Conservation (phyloP, 148 eudicot species). For the Rhododendron henanense region DNA sequence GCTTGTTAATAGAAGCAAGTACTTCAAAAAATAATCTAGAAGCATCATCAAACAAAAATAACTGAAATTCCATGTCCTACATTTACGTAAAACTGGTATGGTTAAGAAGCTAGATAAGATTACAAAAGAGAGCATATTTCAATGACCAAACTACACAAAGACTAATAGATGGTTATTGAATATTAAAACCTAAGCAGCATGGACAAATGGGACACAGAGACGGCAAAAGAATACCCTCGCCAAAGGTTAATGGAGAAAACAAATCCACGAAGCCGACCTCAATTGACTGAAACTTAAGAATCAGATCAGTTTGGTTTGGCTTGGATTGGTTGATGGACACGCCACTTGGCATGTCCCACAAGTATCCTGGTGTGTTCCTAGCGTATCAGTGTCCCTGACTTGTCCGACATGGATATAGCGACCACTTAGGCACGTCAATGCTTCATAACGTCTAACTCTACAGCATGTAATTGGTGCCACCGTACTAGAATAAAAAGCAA, state of each 20-base stretch:
- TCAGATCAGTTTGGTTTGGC: not conserved
- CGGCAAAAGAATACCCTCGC: not conserved
- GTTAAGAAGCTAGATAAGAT: not conserved
- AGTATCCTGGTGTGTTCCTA: not conserved
- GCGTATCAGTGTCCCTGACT: not conserved
- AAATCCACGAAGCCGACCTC: not conserved
- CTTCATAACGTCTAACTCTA: too few species aligned
- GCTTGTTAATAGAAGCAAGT: not conserved
- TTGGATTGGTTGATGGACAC: not conserved
- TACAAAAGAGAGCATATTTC: not conserved
- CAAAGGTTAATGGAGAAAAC: not conserved
- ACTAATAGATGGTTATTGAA: not conserved
- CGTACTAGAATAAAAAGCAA: not conserved
- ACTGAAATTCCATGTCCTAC: not conserved
- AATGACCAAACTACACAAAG: not conserved
- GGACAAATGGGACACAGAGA: not conserved
- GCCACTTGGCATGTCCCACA: not conserved
- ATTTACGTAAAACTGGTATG: not conserved
- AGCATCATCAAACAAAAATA: not conserved
- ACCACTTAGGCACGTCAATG: not conserved
- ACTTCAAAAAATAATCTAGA: not conserved
- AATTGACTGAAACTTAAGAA: not conserved
- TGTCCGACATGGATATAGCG: not conserved
- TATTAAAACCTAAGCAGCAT: not conserved
- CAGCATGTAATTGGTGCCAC: not conserved